Percentiles rank a stretch among this genome's conserved stretches.
Evolutionary conservation across 257 asterid species (phyloP).

Genomic region (Paulownia fortunei): DNA sequence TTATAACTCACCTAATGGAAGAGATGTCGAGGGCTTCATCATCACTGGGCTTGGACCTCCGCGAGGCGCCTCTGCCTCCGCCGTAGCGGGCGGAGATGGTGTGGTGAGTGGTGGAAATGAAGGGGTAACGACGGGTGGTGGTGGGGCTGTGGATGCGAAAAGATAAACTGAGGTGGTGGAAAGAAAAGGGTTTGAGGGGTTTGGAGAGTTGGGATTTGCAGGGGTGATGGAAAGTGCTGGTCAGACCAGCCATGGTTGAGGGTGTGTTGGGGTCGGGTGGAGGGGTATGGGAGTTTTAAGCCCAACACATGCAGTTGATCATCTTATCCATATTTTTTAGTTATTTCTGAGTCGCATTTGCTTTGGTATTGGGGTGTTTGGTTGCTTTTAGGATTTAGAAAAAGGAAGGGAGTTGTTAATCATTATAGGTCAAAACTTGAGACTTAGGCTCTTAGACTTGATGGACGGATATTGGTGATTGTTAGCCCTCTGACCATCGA

Average conservation of each 20-base stretch:
- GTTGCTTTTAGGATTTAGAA: not conserved
- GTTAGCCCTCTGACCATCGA: no score
- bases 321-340: constrained; percentile 47
- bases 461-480: no score
- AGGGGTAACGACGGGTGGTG: constrained; percentile 30
- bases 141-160: constrained; percentile 42
- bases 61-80: constrained; percentile 49
- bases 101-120: constrained; percentile 37
- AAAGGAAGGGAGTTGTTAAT: not conserved
- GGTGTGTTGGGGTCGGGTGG: not conserved
- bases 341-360: not conserved
- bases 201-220: constrained; percentile 51
- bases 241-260: constrained; percentile 80
- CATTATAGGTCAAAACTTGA: no score
- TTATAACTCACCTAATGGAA: constrained; percentile 54
- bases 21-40: constrained; percentile 81
- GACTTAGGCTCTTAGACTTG: no score
- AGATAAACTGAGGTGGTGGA: constrained; percentile 42
- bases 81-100: constrained; percentile 70
- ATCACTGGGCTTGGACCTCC: constrained; percentile 50
- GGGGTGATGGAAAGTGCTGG: constrained; percentile 65
- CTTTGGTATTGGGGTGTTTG: not conserved
- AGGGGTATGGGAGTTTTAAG: constrained; percentile 22
- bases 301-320: constrained; percentile 37
- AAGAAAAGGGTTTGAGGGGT: constrained; percentile 36